Evolutionary conservation across 805 yeast species (phyloP).

Genomic region (Metschnikowia kofuensis): DNA sequence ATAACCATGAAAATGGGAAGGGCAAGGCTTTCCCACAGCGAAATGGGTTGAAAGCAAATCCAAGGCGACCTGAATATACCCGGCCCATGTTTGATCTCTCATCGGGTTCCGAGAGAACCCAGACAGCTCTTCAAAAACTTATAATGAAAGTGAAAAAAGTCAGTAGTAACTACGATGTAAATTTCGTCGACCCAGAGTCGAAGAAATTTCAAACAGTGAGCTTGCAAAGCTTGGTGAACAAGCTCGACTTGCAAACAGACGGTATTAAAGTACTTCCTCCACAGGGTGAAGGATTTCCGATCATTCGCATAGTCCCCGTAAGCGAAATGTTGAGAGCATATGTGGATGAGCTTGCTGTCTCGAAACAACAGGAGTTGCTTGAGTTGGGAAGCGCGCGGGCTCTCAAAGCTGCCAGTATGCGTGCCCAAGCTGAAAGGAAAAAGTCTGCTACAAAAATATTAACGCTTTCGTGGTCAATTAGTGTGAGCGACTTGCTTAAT

Average conservation of each 20-base stretch:
- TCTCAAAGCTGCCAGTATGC: constrained; percentile 23
- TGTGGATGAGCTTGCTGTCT: constrained; percentile 30
- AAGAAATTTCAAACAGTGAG: constrained; percentile 21
- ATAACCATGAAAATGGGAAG: background rate
- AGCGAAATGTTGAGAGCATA: constrained; percentile 34
- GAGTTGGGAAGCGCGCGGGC: constrained; percentile 34
- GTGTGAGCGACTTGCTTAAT: constrained; percentile 47
- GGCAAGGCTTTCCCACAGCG: background rate
- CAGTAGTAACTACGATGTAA: constrained; percentile 24
- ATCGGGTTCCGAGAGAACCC: constrained; percentile 27
- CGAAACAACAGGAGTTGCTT: constrained; percentile 30
- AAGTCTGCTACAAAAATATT: constrained; percentile 44
- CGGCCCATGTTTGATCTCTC: constrained; percentile 21
- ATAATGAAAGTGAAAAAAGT: constrained; percentile 20
- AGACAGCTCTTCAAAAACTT: constrained; percentile 25
- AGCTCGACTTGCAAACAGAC: constrained; percentile 22
- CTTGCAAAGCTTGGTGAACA: constrained; percentile 33
- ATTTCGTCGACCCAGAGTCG: constrained; percentile 24
- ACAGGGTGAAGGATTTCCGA: constrained; percentile 21
- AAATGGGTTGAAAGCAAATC: no score
- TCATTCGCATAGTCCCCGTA: constrained; percentile 26
- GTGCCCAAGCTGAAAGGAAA: constrained; percentile 34
- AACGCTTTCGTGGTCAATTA: constrained; percentile 55
- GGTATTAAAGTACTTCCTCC: constrained; percentile 26
- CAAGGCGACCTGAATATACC: background rate